Conservation (phyloP, 495 filamentous ascomycete genomes). For the Aspergillus kassunensis region DNA sequence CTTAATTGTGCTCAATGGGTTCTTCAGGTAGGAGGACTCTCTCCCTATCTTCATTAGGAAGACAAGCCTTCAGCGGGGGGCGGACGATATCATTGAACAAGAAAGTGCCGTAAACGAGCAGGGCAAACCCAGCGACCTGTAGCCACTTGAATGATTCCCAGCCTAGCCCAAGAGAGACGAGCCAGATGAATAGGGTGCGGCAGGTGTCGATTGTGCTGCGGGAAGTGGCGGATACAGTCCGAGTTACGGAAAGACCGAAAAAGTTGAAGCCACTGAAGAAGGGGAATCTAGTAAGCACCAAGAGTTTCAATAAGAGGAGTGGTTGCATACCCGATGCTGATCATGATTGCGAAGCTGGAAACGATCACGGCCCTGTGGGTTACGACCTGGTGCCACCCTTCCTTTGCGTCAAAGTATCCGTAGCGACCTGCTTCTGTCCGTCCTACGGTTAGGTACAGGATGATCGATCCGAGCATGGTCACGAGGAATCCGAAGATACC, state of each 20-base stretch:
- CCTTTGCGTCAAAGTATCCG: conserved; percentile 85
- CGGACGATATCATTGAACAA: conserved; percentile 89
- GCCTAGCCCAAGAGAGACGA: conserved; percentile 85
- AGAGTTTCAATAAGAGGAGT: no score
- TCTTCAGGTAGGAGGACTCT: conserved; percentile 75
- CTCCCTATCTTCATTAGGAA: conserved; percentile 38
- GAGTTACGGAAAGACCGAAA: conserved; percentile 91
- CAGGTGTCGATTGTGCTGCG: conserved; percentile 96
- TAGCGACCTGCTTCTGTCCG: conserved; percentile 65
- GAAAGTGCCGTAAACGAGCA: conserved; percentile 96
- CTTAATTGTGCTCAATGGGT: conserved; percentile 70
- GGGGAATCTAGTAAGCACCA: conserved; percentile 3
- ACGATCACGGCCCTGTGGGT: conserved; percentile 64
- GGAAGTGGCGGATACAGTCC: conserved; percentile 81
- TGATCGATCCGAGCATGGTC: conserved; percentile 72
- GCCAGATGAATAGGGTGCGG: conserved; percentile 97
- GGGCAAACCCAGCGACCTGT: conserved; percentile 79
- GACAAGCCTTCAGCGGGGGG: conserved; percentile 66
- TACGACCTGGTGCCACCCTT: conserved; percentile 76
- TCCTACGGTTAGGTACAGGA: conserved; percentile 74
- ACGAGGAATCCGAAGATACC: conserved; percentile 87
- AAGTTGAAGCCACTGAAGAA: conserved; percentile 85
- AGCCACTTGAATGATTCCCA: conserved; percentile 99
- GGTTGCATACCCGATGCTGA: conserved; percentile 88
- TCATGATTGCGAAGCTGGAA: conserved; percentile 85